Base-by-base conservation (phyloP, 2,329 filamentous ascomycete genomes). In the Microdochium paspali region DNA sequence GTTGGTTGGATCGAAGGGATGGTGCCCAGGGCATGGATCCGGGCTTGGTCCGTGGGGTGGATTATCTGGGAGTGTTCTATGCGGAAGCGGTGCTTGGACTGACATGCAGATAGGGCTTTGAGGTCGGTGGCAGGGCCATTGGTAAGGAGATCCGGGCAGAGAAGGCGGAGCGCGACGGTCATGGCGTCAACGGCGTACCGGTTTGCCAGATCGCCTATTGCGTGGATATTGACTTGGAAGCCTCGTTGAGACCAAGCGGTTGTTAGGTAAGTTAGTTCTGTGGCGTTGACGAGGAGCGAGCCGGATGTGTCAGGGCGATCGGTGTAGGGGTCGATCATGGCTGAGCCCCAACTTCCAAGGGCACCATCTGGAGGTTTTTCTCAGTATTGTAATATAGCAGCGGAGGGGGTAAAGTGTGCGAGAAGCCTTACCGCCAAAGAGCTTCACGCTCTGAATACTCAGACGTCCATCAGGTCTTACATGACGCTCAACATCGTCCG, bases 31-130 rank as follows among this genome's bases (percentile, higher is more conserved):
- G 68, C 64, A 46, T 67, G 68, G 56, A 87, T 77, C 25, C 81
- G 73, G 1, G 54, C 63, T 58, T 85, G 83, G 61, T 87, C 83
- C 49, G 71, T 67, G 3, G 79, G 79, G 56, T 84, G 77, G 50
- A 87, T 80, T 54, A 87, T 85, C 55, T 87, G 84, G 0, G 82
- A 66, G 64, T 87, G 84, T 58, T 87, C 84, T 56, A 87, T 80
- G 52, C 83, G 79, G 65, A 85, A 79, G 28, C 82, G 76, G 49
- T 71, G 68, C 7, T 60, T 58, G n/a, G 66, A 54, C 54, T 83
- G 79, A 56, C 80, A 83, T 24, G 65, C 57, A 10, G 68, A 58
- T n/a, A 72, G 64, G 23, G 61, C 52, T 44, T 61, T 49, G n/a
- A n/a, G n/a, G n/a, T n/a, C n/a, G n/a, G n/a, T n/a, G n/a, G n/a